Conservation (phyloP, 2,329 filamentous ascomycete genomes). For the Pyrenophora seminiperda region DNA sequence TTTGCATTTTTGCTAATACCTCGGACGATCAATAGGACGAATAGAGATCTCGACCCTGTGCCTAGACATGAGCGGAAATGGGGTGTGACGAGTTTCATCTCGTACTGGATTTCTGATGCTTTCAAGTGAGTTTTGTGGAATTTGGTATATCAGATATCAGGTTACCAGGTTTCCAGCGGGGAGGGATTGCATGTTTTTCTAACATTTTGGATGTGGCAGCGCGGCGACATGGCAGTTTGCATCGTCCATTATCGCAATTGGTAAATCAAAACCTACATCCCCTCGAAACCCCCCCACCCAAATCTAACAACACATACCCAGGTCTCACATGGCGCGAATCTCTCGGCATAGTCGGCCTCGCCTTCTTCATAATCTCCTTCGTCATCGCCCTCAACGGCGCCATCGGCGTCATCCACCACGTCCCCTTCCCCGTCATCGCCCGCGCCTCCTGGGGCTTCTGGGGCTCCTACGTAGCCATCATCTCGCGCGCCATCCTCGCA, state of each 20-base stretch:
- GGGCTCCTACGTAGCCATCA: slow-evolving; percentile 61
- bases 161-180: too few relatives aligned
- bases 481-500: slow-evolving; percentile 60
- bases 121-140: slow-evolving; percentile 57
- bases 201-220: slow-evolving; percentile 34
- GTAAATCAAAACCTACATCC: slow-evolving; percentile 18
- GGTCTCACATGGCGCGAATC: slow-evolving; percentile 63
- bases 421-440: slow-evolving; percentile 62
- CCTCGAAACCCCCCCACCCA: neutral
- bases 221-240: slow-evolving; percentile 61
- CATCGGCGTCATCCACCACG: slow-evolving; percentile 53
- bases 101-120: slow-evolving; percentile 60
- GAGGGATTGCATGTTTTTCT: too few relatives aligned
- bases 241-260: slow-evolving; percentile 46
- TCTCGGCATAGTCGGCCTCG: slow-evolving; percentile 58
- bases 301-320: slow-evolving; percentile 12
- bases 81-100: slow-evolving; percentile 54
- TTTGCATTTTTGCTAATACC: neutral
- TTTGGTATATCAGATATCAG: too few relatives aligned
- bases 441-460: slow-evolving; percentile 62
- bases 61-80: slow-evolving; percentile 52
- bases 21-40: slow-evolving; percentile 42
- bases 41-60: slow-evolving; percentile 58
- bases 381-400: slow-evolving; percentile 67
- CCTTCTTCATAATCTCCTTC: slow-evolving; percentile 60